Conservation (phyloP, 208 protist genomes). For the Acanthamoeba castellanii region DNA sequence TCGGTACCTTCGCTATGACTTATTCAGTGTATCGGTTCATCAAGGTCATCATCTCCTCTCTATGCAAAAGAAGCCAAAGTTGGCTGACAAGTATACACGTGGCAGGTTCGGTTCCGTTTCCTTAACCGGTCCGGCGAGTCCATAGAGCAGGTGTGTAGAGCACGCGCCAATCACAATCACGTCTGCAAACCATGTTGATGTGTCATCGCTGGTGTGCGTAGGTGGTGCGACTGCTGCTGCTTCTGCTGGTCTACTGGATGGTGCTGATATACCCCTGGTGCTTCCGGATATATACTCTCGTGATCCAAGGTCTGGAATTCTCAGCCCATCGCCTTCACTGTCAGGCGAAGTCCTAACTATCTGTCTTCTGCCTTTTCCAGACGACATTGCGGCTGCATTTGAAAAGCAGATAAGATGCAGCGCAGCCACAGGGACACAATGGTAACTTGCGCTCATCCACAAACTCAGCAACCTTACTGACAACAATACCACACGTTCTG, state of each 20-base stretch:
- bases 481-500: not conserved
- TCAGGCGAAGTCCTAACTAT: too few species aligned
- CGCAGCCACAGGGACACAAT: not conserved
- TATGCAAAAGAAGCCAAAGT: not conserved
- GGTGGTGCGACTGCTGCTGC: conserved; percentile 17
- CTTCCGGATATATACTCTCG: conserved; percentile 5
- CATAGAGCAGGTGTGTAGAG: not conserved
- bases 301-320: conserved; percentile 42
- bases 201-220: not conserved
- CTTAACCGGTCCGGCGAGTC: not conserved
- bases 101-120: conserved; percentile 1
- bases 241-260: not conserved
- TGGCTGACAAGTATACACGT: too few species aligned
- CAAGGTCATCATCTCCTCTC: not conserved
- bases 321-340: too few species aligned
- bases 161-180: not conserved
- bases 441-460: not conserved
- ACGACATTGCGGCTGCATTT: conserved; percentile 5
- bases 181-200: not conserved
- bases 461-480: not conserved
- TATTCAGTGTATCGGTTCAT: not conserved
- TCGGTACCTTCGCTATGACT: not conserved
- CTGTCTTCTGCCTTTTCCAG: not conserved
- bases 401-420: conserved; percentile 62
- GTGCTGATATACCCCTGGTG: conserved; percentile 29